Base-by-base conservation (phyloP, 2,329 filamentous ascomycete species). In the Fusarium sp. region DNA sequence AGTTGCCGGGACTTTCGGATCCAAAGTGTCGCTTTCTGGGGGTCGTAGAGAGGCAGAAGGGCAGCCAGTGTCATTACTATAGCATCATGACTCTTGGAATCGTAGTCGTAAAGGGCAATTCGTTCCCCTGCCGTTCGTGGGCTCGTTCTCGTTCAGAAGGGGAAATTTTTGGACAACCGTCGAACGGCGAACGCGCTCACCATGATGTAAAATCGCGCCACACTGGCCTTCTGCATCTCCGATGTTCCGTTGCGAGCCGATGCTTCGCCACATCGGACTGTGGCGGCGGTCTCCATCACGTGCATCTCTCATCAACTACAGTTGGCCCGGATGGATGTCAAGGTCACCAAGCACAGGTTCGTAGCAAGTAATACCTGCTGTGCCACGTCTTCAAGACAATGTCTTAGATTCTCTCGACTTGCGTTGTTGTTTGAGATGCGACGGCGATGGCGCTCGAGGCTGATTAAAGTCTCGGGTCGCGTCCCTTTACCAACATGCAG, bases 201-300 rank as follows among this genome's bases (percentile, higher is more conserved):
- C 53, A 67, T 74, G 73, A 75, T 73, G 68, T 58, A 66, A 69
- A 68, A 65, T 20, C 33, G 58, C 72, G 73, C 73, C 73, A 75
- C 70, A 50, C 57, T 49, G 42, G 8, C 23, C 53, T 55, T n/a
- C 23, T 34, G 14, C 33, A 16, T 20, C 31, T 18, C 29, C 40
- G 18, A 55, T 25, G 14, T 33, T 51, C 60, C 50, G 57, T 55
- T 54, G 20, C 51, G 53, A 33, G 20, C 33, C 27, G 11, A 27
- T 29, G 29, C 56, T 58, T 59, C 58, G 67, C 68, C 68, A 68
- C 68, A 58, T 3, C 4, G 14, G 13, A 2, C 8, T 27, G 50
- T 56, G 58, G 49, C 49, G 50, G 49, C 49, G 57, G 7, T 11
- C 6, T 10, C 0, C 11, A 36, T 70, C 69, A 72, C 70, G 70